Percentiles rank a stretch among this genome's conserved stretches.
Conservation (phyloP, 2,329 filamentous ascomycete genomes). For the Rhynchosporium graminicola region DNA sequence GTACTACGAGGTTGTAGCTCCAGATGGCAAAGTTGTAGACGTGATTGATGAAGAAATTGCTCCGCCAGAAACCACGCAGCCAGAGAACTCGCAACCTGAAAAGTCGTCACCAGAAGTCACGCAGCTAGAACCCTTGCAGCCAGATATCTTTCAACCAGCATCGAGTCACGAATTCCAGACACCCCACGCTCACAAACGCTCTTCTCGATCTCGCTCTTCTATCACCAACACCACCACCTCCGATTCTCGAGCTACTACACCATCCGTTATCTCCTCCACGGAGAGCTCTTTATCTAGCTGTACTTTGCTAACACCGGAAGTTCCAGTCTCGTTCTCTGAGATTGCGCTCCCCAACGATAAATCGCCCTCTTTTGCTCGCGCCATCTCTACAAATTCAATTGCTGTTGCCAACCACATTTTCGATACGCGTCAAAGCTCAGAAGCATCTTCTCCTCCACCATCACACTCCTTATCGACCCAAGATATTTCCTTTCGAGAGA, state of each 20-base stretch:
- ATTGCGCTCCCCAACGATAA: not conserved
- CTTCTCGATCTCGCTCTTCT: slow-evolving; percentile 20
- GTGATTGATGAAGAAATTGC: slow-evolving; percentile 32
- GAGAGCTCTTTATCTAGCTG: slow-evolving; percentile 25
- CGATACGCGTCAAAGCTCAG: not conserved
- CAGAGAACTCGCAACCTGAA: too few relatives aligned
- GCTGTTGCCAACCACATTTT: not conserved
- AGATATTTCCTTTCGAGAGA: not conserved
- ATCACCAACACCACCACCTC: slow-evolving; percentile 22
- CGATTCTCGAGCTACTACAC: slow-evolving; percentile 21
- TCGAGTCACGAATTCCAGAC: slow-evolving; percentile 2
- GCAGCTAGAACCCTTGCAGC: too few relatives aligned
- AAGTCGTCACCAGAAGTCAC: too few relatives aligned
- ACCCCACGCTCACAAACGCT: slow-evolving; percentile 18
- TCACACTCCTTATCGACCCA: slow-evolving; percentile 2
- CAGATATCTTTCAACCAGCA: not conserved
- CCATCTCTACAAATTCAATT: not conserved
- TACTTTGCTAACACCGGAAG: slow-evolving; percentile 18
- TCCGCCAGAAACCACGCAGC: not conserved
- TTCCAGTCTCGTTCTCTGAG: slow-evolving; percentile 9
- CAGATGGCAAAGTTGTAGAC: slow-evolving; percentile 35
- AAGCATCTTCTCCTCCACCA: slow-evolving; percentile 4
- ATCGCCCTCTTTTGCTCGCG: not conserved
- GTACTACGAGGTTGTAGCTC: slow-evolving; percentile 38
- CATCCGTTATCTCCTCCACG: slow-evolving; percentile 14